Evolutionary conservation across 345 rosid species (phyloP).

Genomic region (Nephelium lappaceum): DNA sequence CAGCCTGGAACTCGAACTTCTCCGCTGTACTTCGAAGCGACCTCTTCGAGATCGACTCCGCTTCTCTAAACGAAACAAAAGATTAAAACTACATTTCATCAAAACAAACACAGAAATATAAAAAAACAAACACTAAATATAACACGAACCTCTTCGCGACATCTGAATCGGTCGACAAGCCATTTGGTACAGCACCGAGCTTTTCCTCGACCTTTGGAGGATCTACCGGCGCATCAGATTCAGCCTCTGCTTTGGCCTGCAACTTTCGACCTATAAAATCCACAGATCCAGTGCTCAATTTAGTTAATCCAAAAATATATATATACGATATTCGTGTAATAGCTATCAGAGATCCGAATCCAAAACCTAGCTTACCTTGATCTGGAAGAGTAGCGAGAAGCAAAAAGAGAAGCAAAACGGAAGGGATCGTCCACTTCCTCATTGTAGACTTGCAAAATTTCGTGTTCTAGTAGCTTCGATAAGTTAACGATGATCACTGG

Average conservation of each 20-base stretch:
- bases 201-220: slow-evolving; percentile 96
- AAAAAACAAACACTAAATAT: neutral
- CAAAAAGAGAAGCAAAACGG: slow-evolving; percentile 70
- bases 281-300: slow-evolving; percentile 32
- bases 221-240: slow-evolving; percentile 57
- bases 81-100: neutral
- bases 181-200: slow-evolving; percentile 87
- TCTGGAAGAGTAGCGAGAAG: slow-evolving; percentile 72
- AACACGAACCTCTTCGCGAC: slow-evolving; percentile 71
- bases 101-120: neutral
- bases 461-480: slow-evolving; percentile 30
- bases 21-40: slow-evolving; percentile 81
- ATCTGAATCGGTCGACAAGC: slow-evolving; percentile 94
- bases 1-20: slow-evolving; percentile 98
- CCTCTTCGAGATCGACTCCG: slow-evolving; percentile 91
- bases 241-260: slow-evolving; percentile 79
- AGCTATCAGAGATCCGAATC: neutral
- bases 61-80: slow-evolving; percentile 54
- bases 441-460: slow-evolving; percentile 32
- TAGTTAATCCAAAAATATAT: neutral
- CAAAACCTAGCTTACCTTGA: slow-evolving; percentile 58
- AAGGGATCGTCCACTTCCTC: slow-evolving; percentile 94
- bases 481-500: neutral
- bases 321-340: neutral
- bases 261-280: slow-evolving; percentile 60